Evolutionary conservation across 495 filamentous ascomycete species (phyloP), one percentile per base, ranked within the genome.

Genomic region (Daldinia loculata): DNA sequence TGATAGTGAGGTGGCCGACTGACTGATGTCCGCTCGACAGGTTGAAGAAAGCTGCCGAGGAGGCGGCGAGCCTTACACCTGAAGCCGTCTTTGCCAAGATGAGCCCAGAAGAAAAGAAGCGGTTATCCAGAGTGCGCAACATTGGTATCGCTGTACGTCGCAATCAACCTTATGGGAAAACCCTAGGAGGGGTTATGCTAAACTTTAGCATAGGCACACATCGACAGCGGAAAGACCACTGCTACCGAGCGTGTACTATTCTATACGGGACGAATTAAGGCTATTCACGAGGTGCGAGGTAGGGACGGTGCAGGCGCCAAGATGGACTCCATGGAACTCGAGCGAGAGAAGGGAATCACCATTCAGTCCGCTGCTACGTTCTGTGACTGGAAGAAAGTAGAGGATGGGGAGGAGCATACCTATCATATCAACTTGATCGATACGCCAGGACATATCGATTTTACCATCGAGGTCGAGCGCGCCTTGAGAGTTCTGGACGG

Each of bases 261-360:
- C 86, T 99, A 99, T 81, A 99, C 96, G 30, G 96, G 96, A 65
- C 90, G 95, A 76, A 96, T 97, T 82, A 95, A 95, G 77, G 87
- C 93, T 5, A 98, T 99, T 72, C 96, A 99, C 81, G 96, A 99
- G 82, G 96, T 99, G 32, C 88, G 96, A 69, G 96, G 96, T 38
- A 93, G 93, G 72, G 96, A 99, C 83, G 89, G 91, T 39, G 93
- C 98, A 19, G 96, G 96, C 72, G 96, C 96, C 52, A 99, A 99
- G 83, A 99, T 99, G 96, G 96, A 99, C 85, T 97, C 94, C 8
- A 99, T 99, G 96, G 96, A 98, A 56, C 82, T 99, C 69, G 96
- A 99, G 80, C 87, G 95, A 77, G 95, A 99, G 77, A 95, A 98
- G 85, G 95, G 95, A 77, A 99, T 99, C 78, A 99, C 95, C 62